Evolutionary conservation across 495 filamentous ascomycete species (phyloP), one percentile per base, ranked within the genome.

Genomic region (Aspergillus ellipticus): DNA sequence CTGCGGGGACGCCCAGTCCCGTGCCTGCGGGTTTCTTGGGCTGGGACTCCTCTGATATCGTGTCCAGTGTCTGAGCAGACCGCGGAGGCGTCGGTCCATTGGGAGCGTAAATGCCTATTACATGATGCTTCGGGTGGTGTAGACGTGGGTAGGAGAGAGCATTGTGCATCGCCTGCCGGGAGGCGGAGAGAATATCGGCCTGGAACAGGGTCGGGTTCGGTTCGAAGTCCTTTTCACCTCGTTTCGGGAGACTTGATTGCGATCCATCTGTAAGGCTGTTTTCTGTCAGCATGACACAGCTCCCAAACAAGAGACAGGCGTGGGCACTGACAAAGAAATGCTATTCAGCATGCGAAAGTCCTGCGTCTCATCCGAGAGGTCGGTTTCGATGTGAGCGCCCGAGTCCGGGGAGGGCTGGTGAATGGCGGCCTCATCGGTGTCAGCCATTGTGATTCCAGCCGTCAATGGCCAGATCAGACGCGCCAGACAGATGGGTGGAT

Each of bases 171-270:
- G 92, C 94, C 53, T 79, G 74, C n/a, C 93, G 84, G 24, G 89
- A 93, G 20, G 87, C 83, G 57, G 85, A 83, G 46, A 98, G 86
- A 21, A 86, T 80, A 49, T 80, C 72, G 58, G 84, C 82, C 71
- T 98, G 94, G 52, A 86, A 82, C 43, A 82, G 75, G 13, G 94
- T 97, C 54, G 87, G 89, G 69, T 97, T 89, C 13, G 89, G 83
- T 71, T 97, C 94, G 69, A 97, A 98, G 75, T 98, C 94, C 69
- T 98, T 98, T 66, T 94, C 89, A 47, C 94, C 94, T 54, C 89
- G 88, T 56, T 83, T 85, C 35, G 89, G 89, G 31, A 92, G 76
- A 13, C 73, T 69, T 6, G 72, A 57, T 42, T 74, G 62, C 22
- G 72, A 57, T 35, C 61, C 57, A 26, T 73, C 74, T 50, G 67